Conservation (phyloP, 2,329 filamentous ascomycete genomes). For the Nemania diffusa region DNA sequence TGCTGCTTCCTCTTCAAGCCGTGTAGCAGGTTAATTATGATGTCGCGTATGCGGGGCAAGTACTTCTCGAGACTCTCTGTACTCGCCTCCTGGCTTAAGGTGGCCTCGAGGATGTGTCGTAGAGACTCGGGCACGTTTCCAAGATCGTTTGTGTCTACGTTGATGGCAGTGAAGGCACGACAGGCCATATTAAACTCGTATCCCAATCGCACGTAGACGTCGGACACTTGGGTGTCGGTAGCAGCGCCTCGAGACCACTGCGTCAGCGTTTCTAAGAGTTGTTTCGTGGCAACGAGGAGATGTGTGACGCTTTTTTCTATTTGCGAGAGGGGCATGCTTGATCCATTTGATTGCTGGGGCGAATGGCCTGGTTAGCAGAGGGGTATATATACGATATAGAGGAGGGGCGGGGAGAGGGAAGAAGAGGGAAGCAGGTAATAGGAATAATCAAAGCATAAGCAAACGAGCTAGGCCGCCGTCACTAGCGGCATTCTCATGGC, state of each 20-base stretch:
- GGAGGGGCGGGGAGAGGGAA: not conserved
- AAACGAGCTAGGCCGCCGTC: slow-evolving; percentile 19
- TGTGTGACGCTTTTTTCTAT: slow-evolving; percentile 99
- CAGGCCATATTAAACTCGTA: slow-evolving; percentile 99
- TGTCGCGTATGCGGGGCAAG: slow-evolving; percentile 92
- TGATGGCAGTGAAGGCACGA: slow-evolving; percentile 94
- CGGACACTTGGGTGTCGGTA: slow-evolving; percentile 93
- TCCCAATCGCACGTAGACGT: slow-evolving; percentile 95
- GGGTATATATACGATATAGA: slow-evolving; percentile 8
- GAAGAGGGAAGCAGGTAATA: not conserved
- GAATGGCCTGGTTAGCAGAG: slow-evolving; percentile 36
- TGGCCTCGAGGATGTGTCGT: slow-evolving; percentile 91
- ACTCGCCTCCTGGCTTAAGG: slow-evolving; percentile 94
- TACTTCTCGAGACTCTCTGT: slow-evolving; percentile 94
- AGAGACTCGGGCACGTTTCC: slow-evolving; percentile 94
- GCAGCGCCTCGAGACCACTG: slow-evolving; percentile 96
- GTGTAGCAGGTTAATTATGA: slow-evolving; percentile 97
- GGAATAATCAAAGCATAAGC: not conserved
- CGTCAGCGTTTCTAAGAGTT: slow-evolving; percentile 95
- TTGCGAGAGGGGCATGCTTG: slow-evolving; percentile 83
- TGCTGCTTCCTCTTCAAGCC: slow-evolving; percentile 98
- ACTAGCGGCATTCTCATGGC: slow-evolving; percentile 14
- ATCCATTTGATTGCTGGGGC: slow-evolving; percentile 63
- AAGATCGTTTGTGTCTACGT: slow-evolving; percentile 92
- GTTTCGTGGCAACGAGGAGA: slow-evolving; percentile 95